Evolutionary conservation across 164 flowering plant species (phyloP), one percentile per base, ranked within the genome.

Genomic region (Aristolochia contorta): DNA sequence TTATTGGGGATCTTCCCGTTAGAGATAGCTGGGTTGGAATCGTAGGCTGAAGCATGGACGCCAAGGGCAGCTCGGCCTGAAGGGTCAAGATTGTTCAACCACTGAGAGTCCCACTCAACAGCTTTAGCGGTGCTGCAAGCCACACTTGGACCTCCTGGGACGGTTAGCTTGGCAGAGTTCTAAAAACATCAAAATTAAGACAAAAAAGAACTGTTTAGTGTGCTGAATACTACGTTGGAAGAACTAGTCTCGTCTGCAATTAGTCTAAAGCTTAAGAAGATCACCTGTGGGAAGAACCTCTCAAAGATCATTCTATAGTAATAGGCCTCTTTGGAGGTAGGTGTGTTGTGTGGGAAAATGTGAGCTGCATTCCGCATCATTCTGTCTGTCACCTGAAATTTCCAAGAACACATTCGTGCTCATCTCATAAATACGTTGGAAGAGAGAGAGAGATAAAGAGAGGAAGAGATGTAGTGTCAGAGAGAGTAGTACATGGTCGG

Each of bases 91-190:
- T 90, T 87, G 25, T 80, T 81, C 0, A 90, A 78, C 98, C 98
- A 93, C 14, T 80, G 54, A 4, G 82, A 77, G 51, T 93, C 97
- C 98, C 98, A 93, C 52, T 82, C 96, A 0, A 89, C 67, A 25
- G 98, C 98, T 68, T 79, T 88, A 22, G 93, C 94, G 2, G 98
- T 87, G 77, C 91, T 86, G 75, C 98, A 93, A 8, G 98, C 97
- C 14, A 93, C 65, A 51, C 92, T 87, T n/a, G 97, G 78, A 30
- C 98, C 98, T 27, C 96, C 94, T 1, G 98, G 96, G 20, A 92
- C 96, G 0, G 85, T 84, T 48, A 83, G 73, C 47, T 75, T 74
- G 3, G 98, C 97, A 4, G 98, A 86, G 65, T 89, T 87, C 97
- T 92, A 63, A 66, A 27, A 37, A 37, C 0, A 55, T 58, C 24